Conservation (phyloP, 2,329 filamentous ascomycete genomes). For the Ophiostoma montium region DNA sequence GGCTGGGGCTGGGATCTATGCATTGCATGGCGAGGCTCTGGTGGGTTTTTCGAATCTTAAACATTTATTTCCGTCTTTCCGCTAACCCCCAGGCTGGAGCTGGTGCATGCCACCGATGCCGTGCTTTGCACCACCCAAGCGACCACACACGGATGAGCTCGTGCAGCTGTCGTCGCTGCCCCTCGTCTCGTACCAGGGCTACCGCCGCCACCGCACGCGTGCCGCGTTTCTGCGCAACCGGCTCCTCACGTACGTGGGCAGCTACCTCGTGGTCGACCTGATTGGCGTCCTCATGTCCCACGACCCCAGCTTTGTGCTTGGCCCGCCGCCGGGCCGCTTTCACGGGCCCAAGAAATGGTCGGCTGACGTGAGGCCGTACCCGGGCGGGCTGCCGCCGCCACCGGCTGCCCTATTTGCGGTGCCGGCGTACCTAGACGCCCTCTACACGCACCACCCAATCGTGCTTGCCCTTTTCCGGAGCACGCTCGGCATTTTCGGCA, state of each 20-base stretch:
- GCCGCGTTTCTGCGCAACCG: conserved; percentile 30
- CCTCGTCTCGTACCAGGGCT: conserved; percentile 30
- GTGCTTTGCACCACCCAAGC: conserved; percentile 25
- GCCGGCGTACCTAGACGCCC: conserved; percentile 24
- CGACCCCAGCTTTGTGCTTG: conserved; percentile 63
- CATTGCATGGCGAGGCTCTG: conserved; percentile 38
- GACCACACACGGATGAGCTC: conserved; percentile 24
- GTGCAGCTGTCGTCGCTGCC: conserved; percentile 29
- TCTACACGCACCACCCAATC: not conserved
- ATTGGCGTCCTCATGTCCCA: conserved; percentile 54
- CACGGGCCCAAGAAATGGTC: conserved; percentile 15
- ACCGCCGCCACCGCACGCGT: conserved; percentile 27
- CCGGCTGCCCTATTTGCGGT: conserved; percentile 22
- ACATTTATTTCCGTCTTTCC: too few species aligned
- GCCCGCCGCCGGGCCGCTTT: conserved; percentile 21
- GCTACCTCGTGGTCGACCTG: conserved; percentile 56
- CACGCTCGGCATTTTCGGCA: conserved; percentile 36
- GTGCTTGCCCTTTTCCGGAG: conserved; percentile 29
- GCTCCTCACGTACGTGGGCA: conserved; percentile 31
- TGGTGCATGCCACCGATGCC: conserved; percentile 38
- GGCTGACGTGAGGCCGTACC: conserved; percentile 2
- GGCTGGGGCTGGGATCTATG: conserved; percentile 43
- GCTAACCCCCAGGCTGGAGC: conserved; percentile 37
- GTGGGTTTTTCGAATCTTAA: conserved; percentile 25
- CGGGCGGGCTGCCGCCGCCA: conserved; percentile 16